These are phyloP conservation scores for Rhodofomes roseus DNA, from an alignment of 1,284 basidiomycete species.

Conservation along the genomic window DNA sequence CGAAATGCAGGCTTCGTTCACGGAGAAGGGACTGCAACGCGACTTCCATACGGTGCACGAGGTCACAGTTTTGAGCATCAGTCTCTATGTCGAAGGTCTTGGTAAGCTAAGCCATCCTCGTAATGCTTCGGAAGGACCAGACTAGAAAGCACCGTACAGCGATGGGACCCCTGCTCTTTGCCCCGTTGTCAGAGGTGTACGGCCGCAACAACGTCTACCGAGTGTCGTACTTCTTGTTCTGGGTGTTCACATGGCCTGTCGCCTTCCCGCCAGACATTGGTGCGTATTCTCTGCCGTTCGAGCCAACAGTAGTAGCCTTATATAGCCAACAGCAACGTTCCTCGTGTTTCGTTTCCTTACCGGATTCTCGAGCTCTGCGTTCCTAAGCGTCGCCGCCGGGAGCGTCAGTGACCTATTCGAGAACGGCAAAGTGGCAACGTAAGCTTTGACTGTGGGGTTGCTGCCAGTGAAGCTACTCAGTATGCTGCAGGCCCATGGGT, in stretches of 20 bases:
- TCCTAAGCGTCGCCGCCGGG: slow-evolving; percentile 79
- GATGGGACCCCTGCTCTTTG: slow-evolving; percentile 45
- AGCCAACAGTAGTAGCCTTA: background rate
- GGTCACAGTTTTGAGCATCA: slow-evolving; percentile 68
- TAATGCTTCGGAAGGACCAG: too few relatives aligned
- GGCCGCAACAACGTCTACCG: slow-evolving; percentile 41
- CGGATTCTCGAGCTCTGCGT: slow-evolving; percentile 70
- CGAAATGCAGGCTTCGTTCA: slow-evolving; percentile 52
- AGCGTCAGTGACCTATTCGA: slow-evolving; percentile 74
- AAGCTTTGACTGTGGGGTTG: slow-evolving; percentile 25
- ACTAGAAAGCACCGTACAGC: slow-evolving; percentile 22
- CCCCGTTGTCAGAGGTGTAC: slow-evolving; percentile 51
- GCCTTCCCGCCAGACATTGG: slow-evolving; percentile 47
- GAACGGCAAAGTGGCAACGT: slow-evolving; percentile 63
- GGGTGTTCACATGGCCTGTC: slow-evolving; percentile 48
- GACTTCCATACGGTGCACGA: slow-evolving; percentile 60
- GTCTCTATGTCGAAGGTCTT: slow-evolving; percentile 65
- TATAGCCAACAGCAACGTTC: slow-evolving; percentile 32
- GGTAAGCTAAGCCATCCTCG: slow-evolving; percentile 30
- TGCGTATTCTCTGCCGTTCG: slow-evolving; percentile 15
- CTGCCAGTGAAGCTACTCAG: background rate
- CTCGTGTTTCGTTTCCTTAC: slow-evolving; percentile 70
- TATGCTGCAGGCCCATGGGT: slow-evolving; percentile 64
- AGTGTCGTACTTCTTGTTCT: slow-evolving; percentile 35
- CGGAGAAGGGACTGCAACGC: slow-evolving; percentile 55